These are phyloP conservation scores for Kwoniella dendrophila DNA, from an alignment of 768 basidiomycete genomes.

Conservation along the genomic window DNA sequence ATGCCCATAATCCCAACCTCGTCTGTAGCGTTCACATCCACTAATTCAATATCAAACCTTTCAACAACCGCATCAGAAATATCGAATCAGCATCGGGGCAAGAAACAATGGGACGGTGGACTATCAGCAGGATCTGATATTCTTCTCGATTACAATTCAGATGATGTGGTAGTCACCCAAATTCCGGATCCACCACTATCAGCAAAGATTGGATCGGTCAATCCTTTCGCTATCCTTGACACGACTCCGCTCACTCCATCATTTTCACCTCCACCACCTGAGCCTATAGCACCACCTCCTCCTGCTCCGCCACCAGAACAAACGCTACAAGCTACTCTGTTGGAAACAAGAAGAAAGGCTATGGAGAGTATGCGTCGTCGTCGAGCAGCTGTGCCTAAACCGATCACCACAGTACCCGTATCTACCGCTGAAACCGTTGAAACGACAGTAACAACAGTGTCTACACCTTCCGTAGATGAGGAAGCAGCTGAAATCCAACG, in stretches of 20 bases:
- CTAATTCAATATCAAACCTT: no score
- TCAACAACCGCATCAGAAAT: no score
- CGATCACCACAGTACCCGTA: slow-evolving; percentile 1
- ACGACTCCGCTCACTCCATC: slow-evolving; percentile 2
- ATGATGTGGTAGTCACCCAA: no score
- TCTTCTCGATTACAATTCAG: slow-evolving; percentile 11
- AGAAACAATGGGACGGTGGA: slow-evolving; percentile 1
- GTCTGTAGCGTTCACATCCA: neutral
- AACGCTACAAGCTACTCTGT: slow-evolving; percentile 26
- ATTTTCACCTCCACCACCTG: slow-evolving; percentile 6
- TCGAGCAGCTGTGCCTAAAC: slow-evolving; percentile 10
- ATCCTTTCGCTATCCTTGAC: neutral
- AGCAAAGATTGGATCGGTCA: neutral
- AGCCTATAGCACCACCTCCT: slow-evolving; percentile 1
- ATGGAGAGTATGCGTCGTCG: slow-evolving; percentile 42
- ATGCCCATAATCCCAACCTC: neutral
- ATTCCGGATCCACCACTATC: neutral
- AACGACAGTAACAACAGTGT: neutral
- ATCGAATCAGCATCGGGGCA: no score
- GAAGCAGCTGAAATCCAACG: slow-evolving; percentile 4
- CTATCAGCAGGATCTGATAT: slow-evolving; percentile 7
- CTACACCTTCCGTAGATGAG: neutral
- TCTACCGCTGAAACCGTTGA: neutral
- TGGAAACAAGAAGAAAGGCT: slow-evolving; percentile 36
- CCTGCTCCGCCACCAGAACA: slow-evolving; percentile 5